Base-by-base conservation (phyloP, 2,329 filamentous ascomycete genomes). In the Penicillium sp. region DNA sequence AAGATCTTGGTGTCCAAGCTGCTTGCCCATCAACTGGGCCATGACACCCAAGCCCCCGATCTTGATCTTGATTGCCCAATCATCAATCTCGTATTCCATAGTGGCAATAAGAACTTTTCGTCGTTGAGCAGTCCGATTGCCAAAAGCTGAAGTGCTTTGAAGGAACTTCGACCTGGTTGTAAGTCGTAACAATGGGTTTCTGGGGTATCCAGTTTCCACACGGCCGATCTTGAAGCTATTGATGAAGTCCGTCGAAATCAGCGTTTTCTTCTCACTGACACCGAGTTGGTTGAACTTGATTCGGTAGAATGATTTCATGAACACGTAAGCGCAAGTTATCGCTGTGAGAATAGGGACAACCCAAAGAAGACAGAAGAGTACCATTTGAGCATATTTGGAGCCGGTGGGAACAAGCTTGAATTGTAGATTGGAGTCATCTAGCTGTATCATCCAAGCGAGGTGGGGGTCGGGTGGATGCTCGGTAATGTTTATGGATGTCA, bases 61-160 rank as follows among this genome's bases (percentile, higher is more conserved):
- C 72, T 88, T 88, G 72, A 88, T 84, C 70, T 86, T 88, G 72
- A 88, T 85, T 4, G 72, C 78, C 83, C 85, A 88, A 65, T 88
- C 85, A 51, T 85, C 83, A 56, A 88, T 87, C 57, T 88, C 84
- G 70, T 88, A 88, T 68, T 88, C 85, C 83, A 88, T 87, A 7
- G 85, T 88, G 11, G 84, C 85, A 49, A 88, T 86, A 19, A 88
- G 77, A 2, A 87, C 81, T 30, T 80, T 86, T n/a, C 82, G 75
- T 41, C 76, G 57, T 34, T 61, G 66, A 18, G 75, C 69, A n/a
- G 61, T 59, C 38, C 64, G 67, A 32, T 60, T 61, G 29, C 65
- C 67, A 46, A 74, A 70, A 1, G 67, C 69, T 19, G 72, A 66
- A 7, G 62, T 72, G 46, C 67, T 72, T 47, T 73, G 72, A 6